These are phyloP conservation scores for Psilocybe azurescens DNA, from an alignment of 768 basidiomycete genomes.

Conservation along the genomic window DNA sequence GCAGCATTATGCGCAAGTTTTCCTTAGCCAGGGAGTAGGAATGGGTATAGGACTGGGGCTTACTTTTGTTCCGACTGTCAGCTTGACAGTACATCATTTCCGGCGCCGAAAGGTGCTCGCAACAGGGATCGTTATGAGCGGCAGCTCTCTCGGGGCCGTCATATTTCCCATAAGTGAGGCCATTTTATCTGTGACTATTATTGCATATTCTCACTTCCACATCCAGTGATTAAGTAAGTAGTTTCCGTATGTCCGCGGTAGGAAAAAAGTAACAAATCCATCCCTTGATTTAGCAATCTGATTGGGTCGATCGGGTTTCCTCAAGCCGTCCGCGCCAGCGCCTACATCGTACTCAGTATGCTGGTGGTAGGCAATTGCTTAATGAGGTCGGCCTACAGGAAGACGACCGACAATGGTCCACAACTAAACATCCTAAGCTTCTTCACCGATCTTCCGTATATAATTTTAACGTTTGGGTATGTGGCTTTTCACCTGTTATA, in stretches of 20 bases:
- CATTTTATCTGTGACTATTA: too few species aligned
- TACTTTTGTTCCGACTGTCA: slow-evolving; percentile 49
- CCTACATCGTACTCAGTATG: slow-evolving; percentile 28
- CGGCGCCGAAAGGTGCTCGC: slow-evolving; percentile 37
- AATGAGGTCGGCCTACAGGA: slow-evolving; percentile 22
- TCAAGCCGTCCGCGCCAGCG: slow-evolving; percentile 28
- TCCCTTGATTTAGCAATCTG: slow-evolving; percentile 32
- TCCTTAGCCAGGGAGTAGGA: slow-evolving; percentile 58
- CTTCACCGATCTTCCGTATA: slow-evolving; percentile 33
- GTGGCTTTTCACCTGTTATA: background rate
- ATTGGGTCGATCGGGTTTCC: slow-evolving; percentile 31
- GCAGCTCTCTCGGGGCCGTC: slow-evolving; percentile 40
- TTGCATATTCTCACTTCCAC: too few species aligned
- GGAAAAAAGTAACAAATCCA: too few species aligned
- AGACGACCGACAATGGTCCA: background rate
- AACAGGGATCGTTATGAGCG: slow-evolving; percentile 41
- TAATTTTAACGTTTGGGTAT: slow-evolving; percentile 28
- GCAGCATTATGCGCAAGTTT: slow-evolving; percentile 29
- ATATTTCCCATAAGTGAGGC: slow-evolving; percentile 37
- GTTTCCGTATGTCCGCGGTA: background rate
- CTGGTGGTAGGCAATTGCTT: slow-evolving; percentile 29
- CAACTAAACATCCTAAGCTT: slow-evolving; percentile 28
- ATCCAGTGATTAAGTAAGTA: background rate
- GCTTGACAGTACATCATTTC: slow-evolving; percentile 48
- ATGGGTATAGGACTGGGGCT: slow-evolving; percentile 52